phyloP scores from a whole-genome alignment of 208 protist species.

The Crithidia bombi region DNA sequence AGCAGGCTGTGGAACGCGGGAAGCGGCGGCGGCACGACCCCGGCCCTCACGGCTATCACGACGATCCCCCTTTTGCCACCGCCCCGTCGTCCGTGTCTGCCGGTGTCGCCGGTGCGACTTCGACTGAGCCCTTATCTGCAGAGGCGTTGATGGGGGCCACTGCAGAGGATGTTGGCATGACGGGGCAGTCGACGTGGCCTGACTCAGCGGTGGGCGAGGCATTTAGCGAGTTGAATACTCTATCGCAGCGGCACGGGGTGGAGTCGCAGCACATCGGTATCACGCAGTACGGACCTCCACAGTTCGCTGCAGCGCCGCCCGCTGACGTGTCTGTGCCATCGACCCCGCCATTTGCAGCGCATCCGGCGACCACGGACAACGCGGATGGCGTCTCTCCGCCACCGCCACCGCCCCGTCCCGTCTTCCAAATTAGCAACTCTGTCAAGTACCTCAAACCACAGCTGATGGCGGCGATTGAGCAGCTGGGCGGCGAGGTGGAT shows the following conservation, averaged over 20 bases:
- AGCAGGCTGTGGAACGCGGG: neutral
- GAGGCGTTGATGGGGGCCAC: conserved; percentile 1
- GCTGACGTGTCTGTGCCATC: neutral
- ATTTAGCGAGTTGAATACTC: neutral
- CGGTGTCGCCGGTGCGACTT: neutral
- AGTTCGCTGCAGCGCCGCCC: neutral
- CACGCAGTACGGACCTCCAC: conserved; percentile 13
- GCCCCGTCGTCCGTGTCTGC: neutral
- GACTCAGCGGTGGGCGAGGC: neutral
- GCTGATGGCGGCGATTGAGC: conserved; percentile 43
- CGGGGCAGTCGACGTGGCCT: too few relatives aligned
- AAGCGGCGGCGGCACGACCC: conserved; percentile 15
- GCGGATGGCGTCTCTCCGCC: neutral
- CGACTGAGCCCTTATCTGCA: neutral
- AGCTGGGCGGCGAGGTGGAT: conserved; percentile 59
- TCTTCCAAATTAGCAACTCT: conserved; percentile 78
- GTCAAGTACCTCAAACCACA: conserved; percentile 40
- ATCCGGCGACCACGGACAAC: neutral
- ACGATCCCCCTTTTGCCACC: too few relatives aligned
- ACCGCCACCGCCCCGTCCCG: neutral
- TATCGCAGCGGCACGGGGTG: neutral
- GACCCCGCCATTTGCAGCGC: neutral
- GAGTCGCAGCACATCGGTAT: conserved; percentile 37
- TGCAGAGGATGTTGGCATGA: too few relatives aligned
- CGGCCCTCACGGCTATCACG: too few relatives aligned